A percentile compares a stretch with the other conserved stretches of the same genome.
phyloP scores from a whole-genome alignment of 192 early-diverging fungal species.

The Thamnidium elegans region DNA sequence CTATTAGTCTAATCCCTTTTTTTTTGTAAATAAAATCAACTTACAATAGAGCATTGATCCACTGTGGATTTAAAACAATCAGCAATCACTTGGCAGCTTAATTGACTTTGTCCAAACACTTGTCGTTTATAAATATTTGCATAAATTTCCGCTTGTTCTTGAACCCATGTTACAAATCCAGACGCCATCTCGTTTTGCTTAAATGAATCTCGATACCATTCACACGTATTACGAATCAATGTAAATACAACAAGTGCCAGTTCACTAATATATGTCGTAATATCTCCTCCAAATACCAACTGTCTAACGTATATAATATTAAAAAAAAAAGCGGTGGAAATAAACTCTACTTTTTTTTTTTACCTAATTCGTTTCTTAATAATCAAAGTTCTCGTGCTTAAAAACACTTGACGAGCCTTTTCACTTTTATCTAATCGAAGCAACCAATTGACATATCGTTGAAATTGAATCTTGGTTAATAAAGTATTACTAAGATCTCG shows the following conservation, averaged over 20 bases:
- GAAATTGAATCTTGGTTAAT: slow-evolving; percentile 76
- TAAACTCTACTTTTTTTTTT: background rate
- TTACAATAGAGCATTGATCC: slow-evolving; percentile 74
- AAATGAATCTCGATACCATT: slow-evolving; percentile 93
- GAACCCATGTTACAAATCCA: slow-evolving; percentile 91
- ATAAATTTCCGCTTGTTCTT: slow-evolving; percentile 81
- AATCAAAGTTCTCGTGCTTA: slow-evolving; percentile 71
- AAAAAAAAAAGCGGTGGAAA: background rate
- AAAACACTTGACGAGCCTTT: slow-evolving; percentile 83
- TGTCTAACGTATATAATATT: slow-evolving; percentile 47
- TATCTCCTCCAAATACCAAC: slow-evolving; percentile 87
- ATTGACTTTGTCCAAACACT: slow-evolving; percentile 77
- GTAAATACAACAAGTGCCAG: slow-evolving; percentile 86
- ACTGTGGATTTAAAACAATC: slow-evolving; percentile 77
- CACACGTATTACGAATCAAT: slow-evolving; percentile 90
- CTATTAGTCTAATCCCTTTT: background rate
- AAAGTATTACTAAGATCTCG: slow-evolving; percentile 79
- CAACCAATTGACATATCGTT: slow-evolving; percentile 77
- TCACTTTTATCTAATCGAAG: slow-evolving; percentile 73
- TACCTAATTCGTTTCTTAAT: slow-evolving; percentile 76
- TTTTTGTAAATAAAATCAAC: background rate
- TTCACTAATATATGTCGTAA: slow-evolving; percentile 79
- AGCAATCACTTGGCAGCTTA: slow-evolving; percentile 76
- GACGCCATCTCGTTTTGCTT: slow-evolving; percentile 86
- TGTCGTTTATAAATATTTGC: slow-evolving; percentile 84